A percentile compares a stretch with the other conserved stretches of the same genome.
These are phyloP conservation scores for Rossbeevera mucosa DNA, from an alignment of 768 basidiomycete genomes.

Conservation along the genomic window DNA sequence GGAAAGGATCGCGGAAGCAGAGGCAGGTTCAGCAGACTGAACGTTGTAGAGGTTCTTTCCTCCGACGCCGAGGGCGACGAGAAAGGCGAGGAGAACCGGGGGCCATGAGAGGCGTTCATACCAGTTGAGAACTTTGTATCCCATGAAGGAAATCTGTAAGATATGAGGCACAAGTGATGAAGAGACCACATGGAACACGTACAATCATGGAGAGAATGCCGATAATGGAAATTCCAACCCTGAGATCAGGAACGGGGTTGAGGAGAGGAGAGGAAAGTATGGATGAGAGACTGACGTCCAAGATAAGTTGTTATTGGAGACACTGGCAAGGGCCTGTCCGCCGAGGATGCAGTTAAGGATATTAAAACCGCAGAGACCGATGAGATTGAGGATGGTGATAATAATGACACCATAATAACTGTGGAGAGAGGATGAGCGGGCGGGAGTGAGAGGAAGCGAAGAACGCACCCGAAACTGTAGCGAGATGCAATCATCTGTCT, in stretches of 20 bases:
- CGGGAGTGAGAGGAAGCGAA: conserved; percentile 29
- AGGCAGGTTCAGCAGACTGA: conserved; percentile 47
- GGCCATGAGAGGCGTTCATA: conserved; percentile 77
- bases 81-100: conserved; percentile 68
- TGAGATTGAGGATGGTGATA: conserved; percentile 52
- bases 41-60: conserved; percentile 60
- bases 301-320: conserved; percentile 45
- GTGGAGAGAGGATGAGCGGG: conserved; percentile 33
- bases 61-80: conserved; percentile 69
- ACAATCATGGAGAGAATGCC: conserved; percentile 60
- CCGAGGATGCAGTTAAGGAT: conserved; percentile 66
- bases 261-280: conserved; percentile 3
- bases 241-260: conserved; percentile 22
- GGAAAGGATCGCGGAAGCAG: conserved; percentile 49
- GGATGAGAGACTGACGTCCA: conserved; percentile 39
- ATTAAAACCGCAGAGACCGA: conserved; percentile 59
- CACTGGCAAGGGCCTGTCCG: conserved; percentile 59
- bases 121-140: conserved; percentile 59
- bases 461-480: conserved; percentile 51
- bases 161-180: conserved; percentile 1
- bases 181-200: conserved; percentile 18
- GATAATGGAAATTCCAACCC: conserved; percentile 81
- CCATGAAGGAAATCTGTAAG: conserved; percentile 58
- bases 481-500: conserved; percentile 77
- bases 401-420: conserved; percentile 53